phyloP scores from a whole-genome alignment of 345 rosid species.

The Citrus sp. region DNA sequence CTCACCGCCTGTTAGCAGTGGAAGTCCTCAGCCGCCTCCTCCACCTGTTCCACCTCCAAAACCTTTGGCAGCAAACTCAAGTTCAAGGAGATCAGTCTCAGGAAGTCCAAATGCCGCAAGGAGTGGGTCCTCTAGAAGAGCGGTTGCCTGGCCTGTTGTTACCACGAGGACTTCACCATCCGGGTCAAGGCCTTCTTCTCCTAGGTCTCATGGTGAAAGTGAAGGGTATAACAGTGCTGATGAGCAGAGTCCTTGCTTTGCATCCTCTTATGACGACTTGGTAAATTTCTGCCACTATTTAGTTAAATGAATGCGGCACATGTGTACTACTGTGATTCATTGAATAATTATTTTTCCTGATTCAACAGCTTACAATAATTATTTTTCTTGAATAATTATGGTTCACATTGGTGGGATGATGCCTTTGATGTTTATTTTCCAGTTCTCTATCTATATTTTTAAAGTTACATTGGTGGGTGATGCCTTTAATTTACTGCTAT shows the following conservation, averaged over 20 bases:
- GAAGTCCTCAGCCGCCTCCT: slow-evolving; percentile 66
- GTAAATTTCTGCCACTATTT: slow-evolving; percentile 38
- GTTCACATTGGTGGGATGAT: background rate
- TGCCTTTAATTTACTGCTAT: background rate
- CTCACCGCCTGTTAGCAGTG: slow-evolving; percentile 32
- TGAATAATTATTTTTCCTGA: background rate
- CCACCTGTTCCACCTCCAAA: slow-evolving; percentile 91
- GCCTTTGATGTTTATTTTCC: background rate
- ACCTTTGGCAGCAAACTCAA: slow-evolving; percentile 41
- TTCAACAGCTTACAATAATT: background rate
- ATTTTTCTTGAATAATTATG: too few species aligned
- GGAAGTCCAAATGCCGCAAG: slow-evolving; percentile 57
- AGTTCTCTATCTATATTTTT: background rate
- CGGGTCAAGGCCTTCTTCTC: slow-evolving; percentile 93
- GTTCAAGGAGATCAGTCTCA: slow-evolving; percentile 40
- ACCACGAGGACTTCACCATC: slow-evolving; percentile 78
- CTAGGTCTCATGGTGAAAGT: slow-evolving; percentile 80
- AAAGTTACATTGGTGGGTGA: background rate
- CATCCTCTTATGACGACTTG: slow-evolving; percentile 61
- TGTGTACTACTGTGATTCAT: background rate
- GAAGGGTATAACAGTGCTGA: slow-evolving; percentile 99
- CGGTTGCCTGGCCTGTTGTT: slow-evolving; percentile 70
- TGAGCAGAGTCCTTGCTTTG: slow-evolving; percentile 79
- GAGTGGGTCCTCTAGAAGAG: slow-evolving; percentile 65
- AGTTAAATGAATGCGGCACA: background rate